Base-by-base conservation (phyloP, 441 rosid species). In the Croton setiger region DNA sequence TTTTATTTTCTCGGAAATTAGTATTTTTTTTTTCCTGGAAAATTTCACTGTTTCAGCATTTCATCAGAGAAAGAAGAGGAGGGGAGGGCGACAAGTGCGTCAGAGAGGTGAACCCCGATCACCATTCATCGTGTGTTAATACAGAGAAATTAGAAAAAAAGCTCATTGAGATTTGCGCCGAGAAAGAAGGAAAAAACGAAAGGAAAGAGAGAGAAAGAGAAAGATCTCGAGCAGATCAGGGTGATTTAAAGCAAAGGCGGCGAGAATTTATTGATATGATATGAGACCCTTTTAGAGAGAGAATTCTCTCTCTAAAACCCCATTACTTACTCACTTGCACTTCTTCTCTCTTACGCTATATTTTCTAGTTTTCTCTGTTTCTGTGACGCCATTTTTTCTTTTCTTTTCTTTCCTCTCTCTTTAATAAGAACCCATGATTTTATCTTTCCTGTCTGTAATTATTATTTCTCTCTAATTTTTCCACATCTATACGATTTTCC, bases 171-270 rank as follows among this genome's bases (percentile, higher is more conserved):
- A 73, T 74, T 76, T 74, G 80, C 73, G 80, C 67, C 67, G 66
- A 48, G 18, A 51, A 10, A 27, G 31, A 27, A 27, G 31, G 2
- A 27, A 13, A 12, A 12, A 45, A 2, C 6, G 17, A 13, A 48
- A 67, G 51, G 43, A 36, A 31, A 48, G 75, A 20, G 47, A 27
- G 56, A 66, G 35, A 11, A 37, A 60, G 68, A 66, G 75, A 47
- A 27, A 62, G 48, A 53, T 65, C 74, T 79, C 53, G 31, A 75
- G 80, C 83, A 55, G 78, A 80, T 80, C 90, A 81, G 77, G 60
- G 47, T 68, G 86, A 87, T 81, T 85, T 85, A 79, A 82, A 78
- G 87, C 87, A 82, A 84, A 82, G 97, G 87, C 97, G 97, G 97
- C 95, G 82, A 82, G 83, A 78, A 73, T 85, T 83, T 82, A 82